A percentile compares a stretch with the other conserved stretches of the same genome.
Evolutionary conservation across 2,329 filamentous ascomycete genomes (phyloP).

Genomic region (Pezicula rhizophila): DNA sequence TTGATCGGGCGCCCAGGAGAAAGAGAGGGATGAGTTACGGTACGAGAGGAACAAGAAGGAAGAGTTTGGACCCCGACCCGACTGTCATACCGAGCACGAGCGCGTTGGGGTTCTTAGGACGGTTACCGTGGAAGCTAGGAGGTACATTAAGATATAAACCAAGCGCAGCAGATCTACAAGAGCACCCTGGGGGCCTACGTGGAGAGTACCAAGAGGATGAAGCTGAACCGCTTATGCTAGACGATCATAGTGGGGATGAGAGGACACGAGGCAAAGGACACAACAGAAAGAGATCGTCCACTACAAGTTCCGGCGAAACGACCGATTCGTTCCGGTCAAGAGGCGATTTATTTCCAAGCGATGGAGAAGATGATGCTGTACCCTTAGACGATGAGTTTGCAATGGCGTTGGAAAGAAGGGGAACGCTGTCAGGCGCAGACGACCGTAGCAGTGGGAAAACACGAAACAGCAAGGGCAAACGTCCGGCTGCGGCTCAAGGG

Average conservation of each 20-base stretch:
- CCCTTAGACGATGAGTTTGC: slow-evolving; percentile 90
- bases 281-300: slow-evolving; percentile 65
- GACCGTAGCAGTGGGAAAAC: slow-evolving; percentile 65
- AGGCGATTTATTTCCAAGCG: slow-evolving; percentile 86
- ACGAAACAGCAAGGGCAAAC: slow-evolving; percentile 54
- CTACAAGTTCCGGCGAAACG: slow-evolving; percentile 72
- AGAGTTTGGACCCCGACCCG: slow-evolving; percentile 59
- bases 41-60: slow-evolving; percentile 52
- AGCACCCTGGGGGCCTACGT: slow-evolving; percentile 61
- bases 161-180: slow-evolving; percentile 82
- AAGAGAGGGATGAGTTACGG: slow-evolving; percentile 89
- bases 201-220: slow-evolving; percentile 39
- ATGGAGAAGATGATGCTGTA: slow-evolving; percentile 82
- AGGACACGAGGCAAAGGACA: slow-evolving; percentile 18
- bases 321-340: slow-evolving; percentile 81
- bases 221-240: slow-evolving; percentile 63
- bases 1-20: slow-evolving; percentile 58
- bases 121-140: slow-evolving; percentile 79
- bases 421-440: slow-evolving; percentile 51
- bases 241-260: slow-evolving; percentile 22
- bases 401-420: slow-evolving; percentile 68
- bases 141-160: slow-evolving; percentile 82
- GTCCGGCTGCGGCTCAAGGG: slow-evolving; percentile 38
- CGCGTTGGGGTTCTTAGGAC: slow-evolving; percentile 76
- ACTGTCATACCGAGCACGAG: slow-evolving; percentile 87